Conservation (phyloP, 2,329 filamentous ascomycete genomes). For the Botryotinia narcissicola region DNA sequence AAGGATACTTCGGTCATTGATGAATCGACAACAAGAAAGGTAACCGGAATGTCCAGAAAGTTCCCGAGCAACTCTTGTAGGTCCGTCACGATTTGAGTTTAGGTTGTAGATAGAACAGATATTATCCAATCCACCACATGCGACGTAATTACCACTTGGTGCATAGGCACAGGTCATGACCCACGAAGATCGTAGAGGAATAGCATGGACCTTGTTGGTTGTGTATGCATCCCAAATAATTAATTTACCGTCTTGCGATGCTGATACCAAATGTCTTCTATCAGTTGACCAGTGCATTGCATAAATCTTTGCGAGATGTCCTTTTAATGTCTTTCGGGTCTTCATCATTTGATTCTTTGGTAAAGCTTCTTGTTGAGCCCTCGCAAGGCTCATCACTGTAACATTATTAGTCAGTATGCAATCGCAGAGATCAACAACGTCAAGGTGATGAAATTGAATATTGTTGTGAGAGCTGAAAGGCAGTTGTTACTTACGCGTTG, state of each 20-base stretch:
- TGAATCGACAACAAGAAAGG: constrained; percentile 96
- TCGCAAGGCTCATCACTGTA: constrained; percentile 85
- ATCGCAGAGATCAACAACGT: neutral
- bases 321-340: constrained; percentile 93
- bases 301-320: constrained; percentile 98
- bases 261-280: constrained; percentile 92
- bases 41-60: constrained; percentile 96
- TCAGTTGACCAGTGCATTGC: constrained; percentile 99
- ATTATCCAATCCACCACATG: constrained; percentile 97
- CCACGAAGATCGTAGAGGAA: constrained; percentile 95
- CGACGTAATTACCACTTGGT: constrained; percentile 96
- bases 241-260: constrained; percentile 97
- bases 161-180: constrained; percentile 99
- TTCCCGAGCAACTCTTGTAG: constrained; percentile 91
- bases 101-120: constrained; percentile 99
- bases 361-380: constrained; percentile 87
- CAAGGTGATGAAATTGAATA: neutral
- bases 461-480: constrained; percentile 6
- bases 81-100: constrained; percentile 90
- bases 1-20: constrained; percentile 96
- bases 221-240: constrained; percentile 99
- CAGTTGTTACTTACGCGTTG: constrained; percentile 72
- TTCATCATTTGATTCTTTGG: constrained; percentile 93
- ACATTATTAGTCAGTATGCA: constrained; percentile 26
- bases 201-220: constrained; percentile 99